Evolutionary conservation across 176 grass and related monocot genomes (phyloP).

Genomic region (Ampelocalamus luodianensis): DNA sequence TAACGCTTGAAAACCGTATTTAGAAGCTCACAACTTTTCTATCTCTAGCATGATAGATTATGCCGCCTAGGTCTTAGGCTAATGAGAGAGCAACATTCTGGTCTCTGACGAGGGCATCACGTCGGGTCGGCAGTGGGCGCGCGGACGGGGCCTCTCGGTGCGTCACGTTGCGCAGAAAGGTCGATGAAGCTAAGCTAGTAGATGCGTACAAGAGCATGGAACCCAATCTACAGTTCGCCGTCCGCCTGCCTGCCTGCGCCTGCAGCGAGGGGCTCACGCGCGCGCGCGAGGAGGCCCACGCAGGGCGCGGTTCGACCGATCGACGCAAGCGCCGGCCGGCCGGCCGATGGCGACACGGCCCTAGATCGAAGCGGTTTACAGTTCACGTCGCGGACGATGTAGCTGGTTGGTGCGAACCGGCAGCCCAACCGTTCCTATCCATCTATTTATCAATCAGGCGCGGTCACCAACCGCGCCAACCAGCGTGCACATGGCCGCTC

Average conservation of each 20-base stretch:
- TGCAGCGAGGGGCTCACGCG: not conserved
- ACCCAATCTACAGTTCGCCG: not conserved
- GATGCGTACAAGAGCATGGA: slow-evolving; percentile 25
- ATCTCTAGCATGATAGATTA: too few relatives aligned
- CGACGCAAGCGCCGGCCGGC: not conserved
- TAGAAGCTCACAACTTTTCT: too few relatives aligned
- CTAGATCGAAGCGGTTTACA: not conserved
- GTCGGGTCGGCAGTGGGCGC: slow-evolving; percentile 25
- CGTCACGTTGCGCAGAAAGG: slow-evolving; percentile 21
- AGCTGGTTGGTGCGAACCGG: slow-evolving; percentile 36
- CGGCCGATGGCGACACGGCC: slow-evolving; percentile 15
- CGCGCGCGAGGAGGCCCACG: not conserved
- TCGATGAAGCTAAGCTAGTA: not conserved
- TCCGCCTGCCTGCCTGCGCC: not conserved
- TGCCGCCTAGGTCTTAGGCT: too few relatives aligned
- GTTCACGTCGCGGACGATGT: not conserved
- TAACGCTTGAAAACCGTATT: too few relatives aligned
- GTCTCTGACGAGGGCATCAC: slow-evolving; percentile 28
- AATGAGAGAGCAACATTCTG: slow-evolving; percentile 5
- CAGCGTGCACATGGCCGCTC: slow-evolving; percentile 47
- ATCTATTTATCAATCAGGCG: not conserved
- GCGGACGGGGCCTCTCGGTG: slow-evolving; percentile 29
- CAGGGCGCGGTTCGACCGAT: not conserved
- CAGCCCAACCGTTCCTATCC: slow-evolving; percentile 31
- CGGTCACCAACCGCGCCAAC: slow-evolving; percentile 54